Evolutionary conservation across 139 green algal genomes (phyloP), one percentile per base, ranked within the genome.

Genomic region (Chloropicon primus): DNA sequence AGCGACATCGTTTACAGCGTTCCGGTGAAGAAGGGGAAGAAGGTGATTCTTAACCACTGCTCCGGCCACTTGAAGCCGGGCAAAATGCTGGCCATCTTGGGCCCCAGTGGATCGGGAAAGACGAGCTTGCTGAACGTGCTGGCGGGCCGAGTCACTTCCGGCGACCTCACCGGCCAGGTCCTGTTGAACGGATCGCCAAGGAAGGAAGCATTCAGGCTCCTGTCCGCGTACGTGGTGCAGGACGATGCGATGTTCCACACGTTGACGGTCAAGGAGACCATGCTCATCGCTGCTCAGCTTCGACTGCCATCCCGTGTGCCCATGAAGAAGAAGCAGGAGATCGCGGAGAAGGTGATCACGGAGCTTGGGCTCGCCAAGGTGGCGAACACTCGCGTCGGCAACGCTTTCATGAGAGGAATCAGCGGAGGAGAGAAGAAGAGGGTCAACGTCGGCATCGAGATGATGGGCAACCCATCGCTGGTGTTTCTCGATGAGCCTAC

Each of bases 401-500:
- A 86, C 76, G 85, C 86, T 73, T 77, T 85, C 28, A 79, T 74
- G 53, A 78, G 86, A 1, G 90, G 89, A 54, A 88, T 93, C 62
- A 85, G 71, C 53, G 91, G 91, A 5, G 91, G 91, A 0, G 88
- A 95, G 87, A 84, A 89, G 74, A 96, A 96, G 83, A 84, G 92
- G 17, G 85, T 92, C 21, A 92, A 90, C 81, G 93, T 96, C 26
- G 92, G 89, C 1, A 53, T 89, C 25, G 90, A 94, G 80, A 85
- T 94, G 76, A 85, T 90, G 22, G 75, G 82, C 23, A 85, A 88
- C 74, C 91, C 91, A 1, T 84, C 25, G 22, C 71, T 94, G 28
- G 83, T 94, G 0, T 89, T 96, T 24, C 77, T 93, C 74, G 90
- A 93, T 74, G 89, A 93, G 75, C 89, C 89, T 0, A 93, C 89